These are phyloP conservation scores for Groenewaldozyma salmanticensis DNA, from an alignment of 805 yeast genomes.

Conservation along the genomic window DNA sequence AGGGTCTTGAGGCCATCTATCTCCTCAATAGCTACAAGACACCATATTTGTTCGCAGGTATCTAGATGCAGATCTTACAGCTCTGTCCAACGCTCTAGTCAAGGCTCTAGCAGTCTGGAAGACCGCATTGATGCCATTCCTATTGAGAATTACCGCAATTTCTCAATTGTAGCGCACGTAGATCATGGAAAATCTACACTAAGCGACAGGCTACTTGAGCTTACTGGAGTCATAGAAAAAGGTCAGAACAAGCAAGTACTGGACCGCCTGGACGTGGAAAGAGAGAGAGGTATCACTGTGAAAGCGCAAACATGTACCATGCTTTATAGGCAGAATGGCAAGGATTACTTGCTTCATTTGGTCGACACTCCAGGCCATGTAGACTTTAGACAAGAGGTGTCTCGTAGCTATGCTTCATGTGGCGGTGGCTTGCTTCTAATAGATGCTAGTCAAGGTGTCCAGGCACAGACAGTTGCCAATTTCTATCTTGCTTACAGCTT, in stretches of 20 bases:
- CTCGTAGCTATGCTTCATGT: conserved; percentile 90
- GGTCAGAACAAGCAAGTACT: conserved; percentile 74
- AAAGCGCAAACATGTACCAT: conserved; percentile 96
- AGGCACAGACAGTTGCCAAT: conserved; percentile 98
- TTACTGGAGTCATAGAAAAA: conserved; percentile 79
- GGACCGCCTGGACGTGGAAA: conserved; percentile 86
- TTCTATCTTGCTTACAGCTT: conserved; percentile 82
- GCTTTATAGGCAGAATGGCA: conserved; percentile 60
- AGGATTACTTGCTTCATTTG: conserved; percentile 76
- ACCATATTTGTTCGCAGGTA: too few relatives aligned
- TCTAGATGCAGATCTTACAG: too few relatives aligned
- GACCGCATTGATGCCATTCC: conserved; percentile 72
- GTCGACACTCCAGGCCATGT: conserved; percentile 99
- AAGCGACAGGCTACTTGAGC: conserved; percentile 76
- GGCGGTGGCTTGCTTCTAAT: conserved; percentile 86
- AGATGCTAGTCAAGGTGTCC: conserved; percentile 94
- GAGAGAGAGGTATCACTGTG: conserved; percentile 94
- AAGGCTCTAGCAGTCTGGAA: too few relatives aligned
- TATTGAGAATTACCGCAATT: conserved; percentile 71
- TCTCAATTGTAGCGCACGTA: conserved; percentile 93
- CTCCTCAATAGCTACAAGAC: too few relatives aligned
- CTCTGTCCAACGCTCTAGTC: too few relatives aligned
- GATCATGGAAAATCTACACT: conserved; percentile 75
- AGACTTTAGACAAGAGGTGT: conserved; percentile 88
- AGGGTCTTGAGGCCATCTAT: too few relatives aligned